Evolutionary conservation across 805 yeast genomes (phyloP), one percentile per base, ranked within the genome.

Genomic region (Grigorovia yakushimaensis): DNA sequence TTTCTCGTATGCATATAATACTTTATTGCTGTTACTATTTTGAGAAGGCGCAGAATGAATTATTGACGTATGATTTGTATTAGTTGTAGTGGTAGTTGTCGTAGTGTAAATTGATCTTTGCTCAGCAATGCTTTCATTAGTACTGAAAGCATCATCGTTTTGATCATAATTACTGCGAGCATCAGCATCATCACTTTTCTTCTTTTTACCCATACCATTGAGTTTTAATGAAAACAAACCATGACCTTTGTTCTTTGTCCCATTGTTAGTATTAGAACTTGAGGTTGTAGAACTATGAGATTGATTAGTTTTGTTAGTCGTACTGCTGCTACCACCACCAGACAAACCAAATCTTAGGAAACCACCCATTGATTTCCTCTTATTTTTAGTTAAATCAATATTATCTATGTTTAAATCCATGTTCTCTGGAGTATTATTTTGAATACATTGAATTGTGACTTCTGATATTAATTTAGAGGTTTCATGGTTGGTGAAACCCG

Each of bases 361-460:
- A n/a, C 43, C 23, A 72, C 30, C 30, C 3, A 41, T 17, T 4
- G 43, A 41, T 17, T 24, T 41, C n/a, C 43, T 33, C 62, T 81
- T 78, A 42, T 70, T 68, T 20, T 56, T 50, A 15, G 66, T 57
- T 23, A 73, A 65, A 24, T 72, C 70, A 17, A 74, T 71, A 40
- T 73, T 76, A 38, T 76, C 75, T 48, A 83, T 69, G 11, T 82
- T 71, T 55, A 85, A 67, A 61, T 85, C 93, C 55, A 76, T 73
- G 48, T 81, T 89, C 1, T 51, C 54, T 4, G 83, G 86, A 1
- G 93, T 88, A 45, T 84, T 88, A 50, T 82, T 78, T 63, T 87
- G 93, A 54, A 93, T 88, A 23, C 93, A 81, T 64, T 91, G 97
- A 45, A 91, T 81, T 57, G 84, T 91, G 18, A 89, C 98, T 59